These are phyloP conservation scores for Trichoderma asperellum DNA, from an alignment of 2,329 filamentous ascomycete genomes.

Conservation along the genomic window DNA sequence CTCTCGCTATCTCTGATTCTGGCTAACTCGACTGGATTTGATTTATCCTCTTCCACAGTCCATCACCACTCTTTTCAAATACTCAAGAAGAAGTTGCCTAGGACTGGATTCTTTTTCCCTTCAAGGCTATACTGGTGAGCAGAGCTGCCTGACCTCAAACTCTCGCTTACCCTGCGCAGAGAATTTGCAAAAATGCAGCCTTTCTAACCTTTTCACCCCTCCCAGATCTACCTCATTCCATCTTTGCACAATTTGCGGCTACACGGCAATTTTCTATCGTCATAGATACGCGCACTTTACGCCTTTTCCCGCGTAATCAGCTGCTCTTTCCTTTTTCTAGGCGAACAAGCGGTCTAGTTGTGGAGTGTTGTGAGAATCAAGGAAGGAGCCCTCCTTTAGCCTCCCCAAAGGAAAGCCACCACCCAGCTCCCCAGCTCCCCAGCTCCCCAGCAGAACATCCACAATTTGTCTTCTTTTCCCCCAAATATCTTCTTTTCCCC, in stretches of 20 bases:
- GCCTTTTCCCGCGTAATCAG: not conserved
- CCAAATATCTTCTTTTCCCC: not conserved
- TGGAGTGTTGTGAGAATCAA: not conserved
- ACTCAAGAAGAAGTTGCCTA: not conserved
- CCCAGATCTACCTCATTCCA: not conserved
- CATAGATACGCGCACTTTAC: not conserved
- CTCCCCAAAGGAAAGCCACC: not conserved
- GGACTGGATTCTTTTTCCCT: not conserved
- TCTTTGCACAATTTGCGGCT: not conserved
- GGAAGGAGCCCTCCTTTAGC: not conserved
- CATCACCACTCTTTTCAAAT: not conserved
- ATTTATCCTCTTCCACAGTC: not conserved
- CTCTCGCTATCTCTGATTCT: not conserved
- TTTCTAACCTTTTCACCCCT: not conserved
- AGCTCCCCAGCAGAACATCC: not conserved
- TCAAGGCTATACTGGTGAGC: not conserved
- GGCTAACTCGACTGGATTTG: not conserved
- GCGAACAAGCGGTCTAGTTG: not conserved
- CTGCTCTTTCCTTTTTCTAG: not conserved
- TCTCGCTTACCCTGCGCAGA: too few relatives aligned
- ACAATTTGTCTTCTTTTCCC: not conserved
- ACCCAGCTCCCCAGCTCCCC: not conserved
- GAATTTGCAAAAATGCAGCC: not conserved
- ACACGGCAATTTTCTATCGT: not conserved
- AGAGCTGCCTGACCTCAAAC: not conserved